Evolutionary conservation across 202 grass and related monocot genomes (phyloP).

Genomic region (Zizania palustris): DNA sequence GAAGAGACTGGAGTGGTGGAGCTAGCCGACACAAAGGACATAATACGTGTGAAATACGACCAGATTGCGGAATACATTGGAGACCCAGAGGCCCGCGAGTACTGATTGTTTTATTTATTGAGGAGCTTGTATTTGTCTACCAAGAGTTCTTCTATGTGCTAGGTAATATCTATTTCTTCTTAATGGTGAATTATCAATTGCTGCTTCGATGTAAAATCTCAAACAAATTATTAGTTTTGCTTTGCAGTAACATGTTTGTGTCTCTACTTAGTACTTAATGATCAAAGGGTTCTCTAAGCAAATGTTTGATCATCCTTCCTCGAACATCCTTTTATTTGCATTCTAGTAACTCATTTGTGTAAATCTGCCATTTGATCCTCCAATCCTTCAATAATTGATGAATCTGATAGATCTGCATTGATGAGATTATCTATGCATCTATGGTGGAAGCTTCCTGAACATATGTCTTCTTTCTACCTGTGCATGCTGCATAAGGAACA

Average conservation of each 20-base stretch:
- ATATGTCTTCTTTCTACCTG: slow-evolving; percentile 5
- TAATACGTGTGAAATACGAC: slow-evolving; percentile 75
- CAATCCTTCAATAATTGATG: neutral
- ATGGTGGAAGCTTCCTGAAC: neutral
- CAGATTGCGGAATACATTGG: slow-evolving; percentile 89
- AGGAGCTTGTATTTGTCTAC: slow-evolving; percentile 19
- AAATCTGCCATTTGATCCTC: neutral
- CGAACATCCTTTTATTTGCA: neutral
- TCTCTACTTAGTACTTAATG: slow-evolving; percentile 25
- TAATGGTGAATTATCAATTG: slow-evolving; percentile 16
- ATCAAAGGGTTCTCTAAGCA: slow-evolving; percentile 25
- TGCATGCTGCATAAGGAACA: neutral
- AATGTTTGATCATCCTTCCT: neutral
- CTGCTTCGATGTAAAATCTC: slow-evolving; percentile 38
- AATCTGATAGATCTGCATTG: neutral
- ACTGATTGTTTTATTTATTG: slow-evolving; percentile 50
- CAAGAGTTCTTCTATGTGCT: slow-evolving; percentile 21
- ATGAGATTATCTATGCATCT: neutral
- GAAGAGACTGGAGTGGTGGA: slow-evolving; percentile 70
- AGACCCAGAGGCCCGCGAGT: slow-evolving; percentile 74
- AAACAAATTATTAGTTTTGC: neutral
- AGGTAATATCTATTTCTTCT: slow-evolving; percentile 43
- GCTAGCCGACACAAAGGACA: slow-evolving; percentile 69
- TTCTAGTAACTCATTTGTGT: slow-evolving; percentile 3
- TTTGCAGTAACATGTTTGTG: slow-evolving; percentile 34